Percentiles rank a stretch among this genome's conserved stretches.
Conservation (phyloP, 2,329 filamentous ascomycete species). For the Ophiostoma fasciatum region DNA sequence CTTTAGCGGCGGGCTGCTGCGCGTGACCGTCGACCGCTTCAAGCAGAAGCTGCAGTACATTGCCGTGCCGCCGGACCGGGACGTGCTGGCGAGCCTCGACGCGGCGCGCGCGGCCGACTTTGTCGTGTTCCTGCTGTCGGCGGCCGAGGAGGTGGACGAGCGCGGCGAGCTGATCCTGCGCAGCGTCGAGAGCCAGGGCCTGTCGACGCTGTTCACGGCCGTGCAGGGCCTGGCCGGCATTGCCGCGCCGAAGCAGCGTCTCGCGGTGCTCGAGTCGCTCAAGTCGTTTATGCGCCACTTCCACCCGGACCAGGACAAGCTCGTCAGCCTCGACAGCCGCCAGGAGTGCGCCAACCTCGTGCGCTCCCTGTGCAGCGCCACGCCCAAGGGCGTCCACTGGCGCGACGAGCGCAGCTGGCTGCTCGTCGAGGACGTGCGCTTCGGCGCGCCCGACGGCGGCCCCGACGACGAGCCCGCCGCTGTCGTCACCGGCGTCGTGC, state of each 20-base stretch:
- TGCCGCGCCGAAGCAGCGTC: constrained; percentile 63
- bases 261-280: constrained; percentile 64
- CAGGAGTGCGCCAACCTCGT: constrained; percentile 88
- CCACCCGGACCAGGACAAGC: constrained; percentile 80
- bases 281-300: constrained; percentile 92
- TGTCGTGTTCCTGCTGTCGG: constrained; percentile 72
- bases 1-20: constrained; percentile 18
- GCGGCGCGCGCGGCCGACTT: constrained; percentile 83
- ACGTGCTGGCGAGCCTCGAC: constrained; percentile 67
- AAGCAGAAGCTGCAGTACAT: constrained; percentile 82
- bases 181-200: constrained; percentile 81
- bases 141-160: constrained; percentile 69
- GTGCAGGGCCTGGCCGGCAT: constrained; percentile 68
- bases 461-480: constrained; percentile 20
- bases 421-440: constrained; percentile 69
- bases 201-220: constrained; percentile 80
- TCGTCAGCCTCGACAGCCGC: constrained; percentile 74
- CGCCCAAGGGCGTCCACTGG: constrained; percentile 90
- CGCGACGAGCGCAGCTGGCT: constrained; percentile 93
- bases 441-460: constrained; percentile 38
- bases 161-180: constrained; percentile 74
- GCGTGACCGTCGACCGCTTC: constrained; percentile 71
- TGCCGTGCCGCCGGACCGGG: constrained; percentile 49
- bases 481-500: constrained; percentile 68
- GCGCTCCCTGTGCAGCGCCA: constrained; percentile 78